Base-by-base conservation (phyloP, 164 flowering plant genomes). In the Berberis vulgaris region DNA sequence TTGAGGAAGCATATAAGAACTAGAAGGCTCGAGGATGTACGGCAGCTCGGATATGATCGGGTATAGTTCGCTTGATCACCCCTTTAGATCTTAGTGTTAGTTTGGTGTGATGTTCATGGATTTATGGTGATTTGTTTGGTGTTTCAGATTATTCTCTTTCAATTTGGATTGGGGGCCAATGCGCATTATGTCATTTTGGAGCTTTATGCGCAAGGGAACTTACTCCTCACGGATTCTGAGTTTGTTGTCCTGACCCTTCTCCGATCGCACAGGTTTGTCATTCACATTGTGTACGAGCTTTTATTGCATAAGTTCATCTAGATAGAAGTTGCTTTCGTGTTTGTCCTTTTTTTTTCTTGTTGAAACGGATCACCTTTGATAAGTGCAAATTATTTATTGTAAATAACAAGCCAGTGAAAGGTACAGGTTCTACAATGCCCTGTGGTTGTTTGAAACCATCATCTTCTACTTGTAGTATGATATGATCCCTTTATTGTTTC, bases 31-130 rank as follows among this genome's bases (percentile, higher is more conserved):
- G 97, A 94, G 70, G 98, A 94, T 78, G 98, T 91, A 62, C 83
- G 98, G 40, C 98, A 91, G 76, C 93, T 94, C 59, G 98, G 98
- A 67, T 94, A 94, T 75, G 98, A 94, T 76, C 78, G 98, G 81
- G 98, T 93, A 83, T 67, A 5, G 43, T 9, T 45, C 6, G 47
- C 45, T 43, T 50, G 7, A 7, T 50, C 6, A 50, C 12, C 12
- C 10, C n/a, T 52, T 12, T 7, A 1, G n/a, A 52, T 4, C n/a
- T 7, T 50, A 8, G 2, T 52, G 54, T 3, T 6, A 10, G 2
- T 10, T 12, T 10, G 10, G n/a, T 52, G 11, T 7, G 11, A 13
- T 2, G 45, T 45, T 43, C 40, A 65, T 38, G 45, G 49, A 10
- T 52, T 12, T 60, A 38, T 47, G 42, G 42, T n/a, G 7, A 41